Evolutionary conservation across 2,329 filamentous ascomycete species (phyloP).

Genomic region (Talaromyces islandicus): DNA sequence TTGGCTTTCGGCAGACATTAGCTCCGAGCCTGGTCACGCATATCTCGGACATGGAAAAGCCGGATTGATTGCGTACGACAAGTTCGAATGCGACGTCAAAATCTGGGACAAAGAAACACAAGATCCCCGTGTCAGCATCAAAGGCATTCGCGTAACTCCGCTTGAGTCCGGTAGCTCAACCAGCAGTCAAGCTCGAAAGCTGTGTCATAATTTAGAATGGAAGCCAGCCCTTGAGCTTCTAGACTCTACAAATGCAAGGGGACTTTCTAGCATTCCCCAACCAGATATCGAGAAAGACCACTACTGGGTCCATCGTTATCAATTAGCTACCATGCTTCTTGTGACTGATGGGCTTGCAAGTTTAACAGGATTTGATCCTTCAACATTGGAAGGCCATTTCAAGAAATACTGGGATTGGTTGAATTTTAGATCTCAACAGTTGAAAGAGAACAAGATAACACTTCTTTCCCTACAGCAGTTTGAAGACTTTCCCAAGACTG

Average conservation of each 20-base stretch:
- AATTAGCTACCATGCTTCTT: constrained; percentile 23
- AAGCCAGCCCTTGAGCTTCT: constrained; percentile 20
- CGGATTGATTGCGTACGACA: constrained; percentile 14
- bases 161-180: constrained; percentile 17
- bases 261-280: constrained; percentile 6
- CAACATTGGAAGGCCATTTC: constrained; percentile 19
- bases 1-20: constrained; percentile 25
- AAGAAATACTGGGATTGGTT: constrained; percentile 26
- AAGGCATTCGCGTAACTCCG: constrained; percentile 23
- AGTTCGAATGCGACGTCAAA: constrained; percentile 17
- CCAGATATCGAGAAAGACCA: constrained; percentile 9
- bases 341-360: constrained; percentile 22
- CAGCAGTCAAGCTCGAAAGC: constrained; percentile 11
- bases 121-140: constrained; percentile 15
- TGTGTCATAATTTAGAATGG: constrained; percentile 23
- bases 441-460: constrained; percentile 17
- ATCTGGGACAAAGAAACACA: constrained; percentile 16
- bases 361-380: constrained; percentile 13
- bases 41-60: constrained; percentile 23
- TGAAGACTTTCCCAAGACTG: constrained; percentile 14
- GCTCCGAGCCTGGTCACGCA: constrained; percentile 12
- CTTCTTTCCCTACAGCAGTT: constrained; percentile 20
- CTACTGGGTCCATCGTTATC: constrained; percentile 19
- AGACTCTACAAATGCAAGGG: constrained; percentile 12
- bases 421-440: constrained; percentile 14